These are phyloP conservation scores for Testicularia cyperi DNA, from an alignment of 1,284 basidiomycete genomes.

Conservation along the genomic window DNA sequence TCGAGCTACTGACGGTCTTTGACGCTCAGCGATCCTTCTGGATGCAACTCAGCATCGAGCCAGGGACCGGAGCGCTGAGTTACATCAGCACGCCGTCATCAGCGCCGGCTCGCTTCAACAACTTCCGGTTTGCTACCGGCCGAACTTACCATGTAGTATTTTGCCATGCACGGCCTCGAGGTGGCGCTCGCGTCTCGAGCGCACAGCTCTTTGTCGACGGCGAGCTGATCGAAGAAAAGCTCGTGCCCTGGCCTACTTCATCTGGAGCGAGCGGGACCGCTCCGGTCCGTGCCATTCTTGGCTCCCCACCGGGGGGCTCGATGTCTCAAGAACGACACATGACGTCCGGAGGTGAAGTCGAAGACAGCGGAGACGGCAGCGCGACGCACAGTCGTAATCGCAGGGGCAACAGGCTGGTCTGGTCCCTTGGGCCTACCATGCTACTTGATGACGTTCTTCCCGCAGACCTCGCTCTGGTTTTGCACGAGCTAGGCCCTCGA, in stretches of 20 bases:
- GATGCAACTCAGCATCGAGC: constrained; percentile 38
- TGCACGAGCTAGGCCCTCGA: constrained; percentile 38
- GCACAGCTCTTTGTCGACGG: constrained; percentile 50
- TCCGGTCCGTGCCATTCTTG: constrained; percentile 36
- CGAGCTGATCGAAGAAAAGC: constrained; percentile 36
- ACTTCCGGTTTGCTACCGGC: constrained; percentile 12
- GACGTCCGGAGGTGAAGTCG: too few species aligned
- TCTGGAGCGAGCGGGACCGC: constrained; percentile 2
- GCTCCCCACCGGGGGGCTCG: constrained; percentile 23
- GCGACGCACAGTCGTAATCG: background rate
- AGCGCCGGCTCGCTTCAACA: constrained; percentile 26
- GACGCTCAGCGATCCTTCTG: constrained; percentile 31
- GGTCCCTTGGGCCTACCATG: constrained; percentile 46
- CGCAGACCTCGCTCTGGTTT: constrained; percentile 41
- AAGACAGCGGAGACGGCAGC: too few species aligned
- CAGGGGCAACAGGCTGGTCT: constrained; percentile 29
- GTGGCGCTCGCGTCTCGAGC: constrained; percentile 24
- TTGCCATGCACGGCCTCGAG: constrained; percentile 36
- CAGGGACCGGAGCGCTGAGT: constrained; percentile 30
- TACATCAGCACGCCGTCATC: constrained; percentile 17
- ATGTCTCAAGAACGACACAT: background rate
- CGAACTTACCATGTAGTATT: constrained; percentile 42
- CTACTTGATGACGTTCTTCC: constrained; percentile 45
- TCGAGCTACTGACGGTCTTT: constrained; percentile 46
- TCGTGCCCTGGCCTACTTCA: constrained; percentile 33